These are phyloP conservation scores for Pittosporum tobira DNA, from an alignment of 129 eudicot species.

Conservation along the genomic window DNA sequence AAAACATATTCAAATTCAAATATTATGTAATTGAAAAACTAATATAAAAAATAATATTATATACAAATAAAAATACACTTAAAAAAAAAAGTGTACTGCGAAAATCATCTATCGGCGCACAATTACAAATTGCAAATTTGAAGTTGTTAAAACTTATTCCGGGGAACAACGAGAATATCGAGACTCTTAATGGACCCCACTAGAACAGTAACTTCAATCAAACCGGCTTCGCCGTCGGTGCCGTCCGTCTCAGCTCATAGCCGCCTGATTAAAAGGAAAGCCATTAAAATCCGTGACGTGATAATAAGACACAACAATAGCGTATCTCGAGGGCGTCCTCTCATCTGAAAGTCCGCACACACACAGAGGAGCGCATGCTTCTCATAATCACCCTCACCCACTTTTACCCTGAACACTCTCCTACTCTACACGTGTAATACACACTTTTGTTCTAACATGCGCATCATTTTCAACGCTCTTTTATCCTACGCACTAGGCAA, in stretches of 20 bases:
- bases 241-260: background rate
- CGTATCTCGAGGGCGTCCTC: background rate
- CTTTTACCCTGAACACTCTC: background rate
- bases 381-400: conserved; percentile 4
- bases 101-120: no score
- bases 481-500: background rate
- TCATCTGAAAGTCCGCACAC: conserved; percentile 2
- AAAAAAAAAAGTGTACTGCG: no score
- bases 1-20: no score
- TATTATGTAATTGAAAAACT: no score
- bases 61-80: no score
- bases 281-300: background rate
- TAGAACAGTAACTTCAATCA: no score
- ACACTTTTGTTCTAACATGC: background rate
- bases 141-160: no score
- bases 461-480: background rate
- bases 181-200: no score
- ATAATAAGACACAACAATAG: background rate
- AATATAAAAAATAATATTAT: no score
- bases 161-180: no score
- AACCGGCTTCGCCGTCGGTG: background rate
- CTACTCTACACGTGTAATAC: background rate
- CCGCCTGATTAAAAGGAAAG: background rate
- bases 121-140: no score
- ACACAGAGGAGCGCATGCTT: conserved; percentile 3